phyloP scores from a whole-genome alignment of 768 basidiomycete genomes.

The Psilocybe tampanensis region DNA sequence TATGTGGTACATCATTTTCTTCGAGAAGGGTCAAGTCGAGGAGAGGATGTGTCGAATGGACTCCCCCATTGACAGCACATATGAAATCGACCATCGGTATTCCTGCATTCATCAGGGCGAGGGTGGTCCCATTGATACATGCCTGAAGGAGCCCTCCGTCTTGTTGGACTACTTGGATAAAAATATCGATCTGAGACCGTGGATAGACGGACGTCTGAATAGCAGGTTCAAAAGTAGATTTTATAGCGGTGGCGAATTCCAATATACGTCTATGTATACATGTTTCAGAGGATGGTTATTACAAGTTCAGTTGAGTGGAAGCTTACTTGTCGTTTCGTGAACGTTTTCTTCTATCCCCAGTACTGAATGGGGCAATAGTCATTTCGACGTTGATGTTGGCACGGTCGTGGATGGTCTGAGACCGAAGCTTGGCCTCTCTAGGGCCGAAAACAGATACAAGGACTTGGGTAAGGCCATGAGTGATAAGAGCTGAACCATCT shows the following conservation, averaged over 20 bases:
- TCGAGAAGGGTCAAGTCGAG: slow-evolving; percentile 89
- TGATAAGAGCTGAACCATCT: slow-evolving; percentile 83
- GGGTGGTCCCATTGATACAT: slow-evolving; percentile 92
- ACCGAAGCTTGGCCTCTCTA: slow-evolving; percentile 81
- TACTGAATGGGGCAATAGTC: slow-evolving; percentile 84
- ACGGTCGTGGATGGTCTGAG: slow-evolving; percentile 82
- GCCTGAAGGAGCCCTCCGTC: slow-evolving; percentile 92
- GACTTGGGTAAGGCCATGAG: slow-evolving; percentile 91
- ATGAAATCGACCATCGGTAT: slow-evolving; percentile 91
- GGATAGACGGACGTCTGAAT: slow-evolving; percentile 91
- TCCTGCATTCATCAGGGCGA: slow-evolving; percentile 89
- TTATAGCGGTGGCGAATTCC: slow-evolving; percentile 85
- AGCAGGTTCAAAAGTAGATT: slow-evolving; percentile 95
- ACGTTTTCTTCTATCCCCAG: slow-evolving; percentile 76
- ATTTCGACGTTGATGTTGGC: slow-evolving; percentile 92
- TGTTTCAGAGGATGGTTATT: not conserved
- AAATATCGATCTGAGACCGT: slow-evolving; percentile 92
- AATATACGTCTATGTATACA: slow-evolving; percentile 67
- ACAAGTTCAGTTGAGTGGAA: not conserved
- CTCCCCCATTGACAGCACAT: slow-evolving; percentile 86
- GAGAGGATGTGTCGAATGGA: slow-evolving; percentile 78
- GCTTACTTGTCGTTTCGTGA: slow-evolving; percentile 87
- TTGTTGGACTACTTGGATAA: slow-evolving; percentile 89
- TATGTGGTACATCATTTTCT: slow-evolving; percentile 86
- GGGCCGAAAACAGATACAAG: slow-evolving; percentile 91